Percentiles rank a stretch among this genome's conserved stretches.
Conservation (phyloP, 2,329 filamentous ascomycete genomes). For the Harringtonia aguacate region DNA sequence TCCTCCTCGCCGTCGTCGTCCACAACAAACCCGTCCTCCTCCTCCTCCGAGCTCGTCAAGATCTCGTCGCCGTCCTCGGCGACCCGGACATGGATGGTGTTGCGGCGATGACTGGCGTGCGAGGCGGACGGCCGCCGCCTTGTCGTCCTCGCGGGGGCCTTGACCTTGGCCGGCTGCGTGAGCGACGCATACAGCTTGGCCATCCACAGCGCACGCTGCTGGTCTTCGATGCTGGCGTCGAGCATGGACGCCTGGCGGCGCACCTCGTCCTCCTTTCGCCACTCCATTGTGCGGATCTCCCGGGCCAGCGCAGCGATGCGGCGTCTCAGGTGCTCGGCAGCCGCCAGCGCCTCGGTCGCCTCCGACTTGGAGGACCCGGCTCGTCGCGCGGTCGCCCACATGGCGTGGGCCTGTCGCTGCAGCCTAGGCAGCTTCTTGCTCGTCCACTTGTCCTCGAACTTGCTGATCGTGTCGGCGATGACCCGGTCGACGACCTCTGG, state of each 20-base stretch:
- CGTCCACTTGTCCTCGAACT: slow-evolving; percentile 45
- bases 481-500: slow-evolving; percentile 35
- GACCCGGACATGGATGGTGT: not conserved
- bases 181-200: slow-evolving; percentile 27
- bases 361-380: slow-evolving; percentile 26
- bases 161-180: slow-evolving; percentile 11
- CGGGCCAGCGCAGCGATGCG: slow-evolving; percentile 46
- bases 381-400: slow-evolving; percentile 50
- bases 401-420: slow-evolving; percentile 41
- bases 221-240: slow-evolving; percentile 54
- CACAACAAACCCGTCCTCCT: slow-evolving; percentile 39
- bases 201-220: slow-evolving; percentile 41
- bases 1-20: slow-evolving; percentile 18
- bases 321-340: slow-evolving; percentile 29
- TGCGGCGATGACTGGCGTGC: too few relatives aligned
- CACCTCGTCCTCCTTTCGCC: slow-evolving; percentile 41
- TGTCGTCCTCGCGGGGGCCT: not conserved
- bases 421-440: slow-evolving; percentile 44
- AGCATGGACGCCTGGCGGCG: slow-evolving; percentile 45
- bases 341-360: slow-evolving; percentile 30
- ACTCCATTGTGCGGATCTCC: slow-evolving; percentile 39
- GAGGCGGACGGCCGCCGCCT: not conserved
- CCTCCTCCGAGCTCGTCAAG: slow-evolving; percentile 34
- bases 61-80: slow-evolving; percentile 34
- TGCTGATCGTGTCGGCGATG: slow-evolving; percentile 45